Evolutionary conservation across 495 filamentous ascomycete genomes (phyloP).

Genomic region (Penicillium robsamsonii): DNA sequence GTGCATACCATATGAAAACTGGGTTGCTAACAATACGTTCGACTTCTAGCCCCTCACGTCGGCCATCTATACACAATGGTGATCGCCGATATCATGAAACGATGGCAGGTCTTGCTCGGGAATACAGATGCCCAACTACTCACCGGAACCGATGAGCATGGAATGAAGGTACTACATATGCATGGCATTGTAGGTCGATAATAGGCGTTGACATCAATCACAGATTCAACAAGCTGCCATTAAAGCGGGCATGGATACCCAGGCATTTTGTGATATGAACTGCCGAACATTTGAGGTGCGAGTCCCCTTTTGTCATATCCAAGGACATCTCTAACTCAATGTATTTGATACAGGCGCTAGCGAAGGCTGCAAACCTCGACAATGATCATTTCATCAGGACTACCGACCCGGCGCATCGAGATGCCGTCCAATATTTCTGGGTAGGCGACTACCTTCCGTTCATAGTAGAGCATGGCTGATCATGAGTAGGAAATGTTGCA

Average conservation of each 20-base stretch:
- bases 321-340: neutral
- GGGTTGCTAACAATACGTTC: constrained; percentile 16
- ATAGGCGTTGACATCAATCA: constrained; percentile 18
- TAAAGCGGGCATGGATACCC: constrained; percentile 58
- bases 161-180: constrained; percentile 66
- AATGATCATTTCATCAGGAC: constrained; percentile 90
- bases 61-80: constrained; percentile 94
- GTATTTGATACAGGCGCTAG: constrained; percentile 52
- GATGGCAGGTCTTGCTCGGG: constrained; percentile 82
- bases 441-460: constrained; percentile 33
- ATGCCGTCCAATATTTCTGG: constrained; percentile 93
- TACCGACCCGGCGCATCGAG: constrained; percentile 74
- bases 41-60: constrained; percentile 76
- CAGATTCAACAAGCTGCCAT: constrained; percentile 81
- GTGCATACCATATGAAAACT: neutral
- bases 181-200: neutral
- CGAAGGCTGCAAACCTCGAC: constrained; percentile 61
- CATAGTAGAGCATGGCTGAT: constrained; percentile 15
- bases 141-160: constrained; percentile 97
- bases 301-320: neutral
- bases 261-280: constrained; percentile 60
- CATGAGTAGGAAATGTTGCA: constrained; percentile 56
- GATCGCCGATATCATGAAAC: constrained; percentile 84
- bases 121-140: constrained; percentile 64
- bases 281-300: constrained; percentile 49